A percentile compares a stretch with the other conserved stretches of the same genome.
Conservation (phyloP, 345 rosid genomes). For the Erucastrum elatum region DNA sequence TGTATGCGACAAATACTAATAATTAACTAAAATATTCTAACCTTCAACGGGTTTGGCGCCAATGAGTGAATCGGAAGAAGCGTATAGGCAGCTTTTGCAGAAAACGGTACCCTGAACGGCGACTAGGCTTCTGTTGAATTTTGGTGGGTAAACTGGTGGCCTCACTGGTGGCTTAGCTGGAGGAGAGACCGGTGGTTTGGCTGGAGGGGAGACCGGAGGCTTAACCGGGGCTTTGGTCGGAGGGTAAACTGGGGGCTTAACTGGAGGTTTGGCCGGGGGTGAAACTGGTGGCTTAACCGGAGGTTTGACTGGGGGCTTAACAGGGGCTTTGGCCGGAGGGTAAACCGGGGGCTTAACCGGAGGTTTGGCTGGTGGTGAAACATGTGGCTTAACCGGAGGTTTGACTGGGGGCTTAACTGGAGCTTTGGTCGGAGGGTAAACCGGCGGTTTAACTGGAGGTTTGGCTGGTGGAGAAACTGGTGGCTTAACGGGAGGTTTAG, state of each 20-base stretch:
- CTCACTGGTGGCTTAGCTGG: constrained; percentile 39
- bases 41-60: constrained; percentile 72
- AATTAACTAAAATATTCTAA: constrained; percentile 3
- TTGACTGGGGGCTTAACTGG: constrained; percentile 37
- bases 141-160: constrained; percentile 44
- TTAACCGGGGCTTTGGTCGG: constrained; percentile 38
- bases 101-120: constrained; percentile 79
- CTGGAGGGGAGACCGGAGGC: constrained; percentile 36
- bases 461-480: constrained; percentile 38
- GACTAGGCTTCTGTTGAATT: constrained; percentile 52
- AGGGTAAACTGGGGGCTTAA: constrained; percentile 34
- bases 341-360: constrained; percentile 37
- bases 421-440: constrained; percentile 38
- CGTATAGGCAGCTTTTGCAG: constrained; percentile 87
- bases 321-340: constrained; percentile 29
- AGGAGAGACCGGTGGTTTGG: constrained; percentile 44
- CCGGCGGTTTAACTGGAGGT: constrained; percentile 42
- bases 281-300: constrained; percentile 38
- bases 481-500: constrained; percentile 30
- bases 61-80: constrained; percentile 52
- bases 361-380: constrained; percentile 33
- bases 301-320: constrained; percentile 37
- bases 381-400: constrained; percentile 37
- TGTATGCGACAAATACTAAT: neutral
- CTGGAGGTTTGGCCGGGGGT: constrained; percentile 39